These are phyloP conservation scores for Eimeria necatrix DNA, from an alignment of 169 alveolate genomes.

Conservation along the genomic window DNA sequence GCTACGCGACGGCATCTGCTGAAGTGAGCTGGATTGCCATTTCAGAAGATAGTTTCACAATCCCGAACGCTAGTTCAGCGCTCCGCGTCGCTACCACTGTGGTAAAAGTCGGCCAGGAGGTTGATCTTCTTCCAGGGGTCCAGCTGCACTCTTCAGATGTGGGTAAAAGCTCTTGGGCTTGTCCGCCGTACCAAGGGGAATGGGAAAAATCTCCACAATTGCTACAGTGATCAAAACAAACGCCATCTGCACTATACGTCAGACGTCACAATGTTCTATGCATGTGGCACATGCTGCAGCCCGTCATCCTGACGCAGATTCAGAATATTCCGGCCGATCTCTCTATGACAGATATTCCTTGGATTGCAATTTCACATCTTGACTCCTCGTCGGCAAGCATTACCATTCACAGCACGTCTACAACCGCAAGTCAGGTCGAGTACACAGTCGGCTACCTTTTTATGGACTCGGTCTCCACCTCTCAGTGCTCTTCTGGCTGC, in stretches of 20 bases:
- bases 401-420: not conserved
- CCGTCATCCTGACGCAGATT: slow-evolving; percentile 42
- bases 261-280: not conserved
- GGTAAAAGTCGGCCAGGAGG: slow-evolving; percentile 2
- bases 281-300: slow-evolving; percentile 23
- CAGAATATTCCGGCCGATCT: slow-evolving; percentile 41
- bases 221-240: too few relatives aligned
- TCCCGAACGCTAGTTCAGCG: slow-evolving; percentile 1
- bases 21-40: slow-evolving; percentile 70
- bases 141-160: slow-evolving; percentile 37
- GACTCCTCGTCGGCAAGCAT: slow-evolving; percentile 21
- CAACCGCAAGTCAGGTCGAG: not conserved
- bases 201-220: too few relatives aligned
- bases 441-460: slow-evolving; percentile 48
- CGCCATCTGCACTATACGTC: too few relatives aligned
- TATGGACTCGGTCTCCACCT: slow-evolving; percentile 29
- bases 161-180: not conserved
- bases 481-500: slow-evolving; percentile 52
- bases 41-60: slow-evolving; percentile 52
- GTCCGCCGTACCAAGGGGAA: not conserved
- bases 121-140: slow-evolving; percentile 15
- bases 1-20: slow-evolving; percentile 39
- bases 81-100: slow-evolving; percentile 54
- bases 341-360: slow-evolving; percentile 26
- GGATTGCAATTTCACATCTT: not conserved